Evolutionary conservation across 192 early-diverging fungal genomes (phyloP).

Genomic region (Backusella westeae): DNA sequence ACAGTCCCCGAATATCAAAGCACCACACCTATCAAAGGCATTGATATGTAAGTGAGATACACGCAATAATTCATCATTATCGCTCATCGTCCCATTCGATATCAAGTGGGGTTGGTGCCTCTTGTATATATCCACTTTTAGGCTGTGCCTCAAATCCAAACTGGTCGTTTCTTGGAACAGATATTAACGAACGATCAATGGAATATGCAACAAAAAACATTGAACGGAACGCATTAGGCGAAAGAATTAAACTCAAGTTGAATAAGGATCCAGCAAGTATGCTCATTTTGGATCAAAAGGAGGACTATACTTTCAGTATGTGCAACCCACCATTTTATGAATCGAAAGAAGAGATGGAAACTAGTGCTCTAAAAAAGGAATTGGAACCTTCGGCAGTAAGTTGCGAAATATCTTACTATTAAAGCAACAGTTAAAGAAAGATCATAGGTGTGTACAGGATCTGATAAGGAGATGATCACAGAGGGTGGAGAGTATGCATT

Average conservation of each 20-base stretch:
- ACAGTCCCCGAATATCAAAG: background rate
- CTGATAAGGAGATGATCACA: conserved; percentile 73
- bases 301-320: conserved; percentile 70
- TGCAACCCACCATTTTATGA: conserved; percentile 93
- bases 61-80: background rate
- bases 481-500: conserved; percentile 79
- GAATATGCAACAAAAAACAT: conserved; percentile 68
- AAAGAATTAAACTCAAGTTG: conserved; percentile 54
- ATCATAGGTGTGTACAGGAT: conserved; percentile 54
- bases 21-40: conserved; percentile 33
- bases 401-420: background rate
- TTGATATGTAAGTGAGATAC: conserved; percentile 57
- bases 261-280: conserved; percentile 36
- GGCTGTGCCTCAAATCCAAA: conserved; percentile 54
- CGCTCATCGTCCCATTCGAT: background rate
- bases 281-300: conserved; percentile 14
- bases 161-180: conserved; percentile 77
- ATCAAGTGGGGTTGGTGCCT: conserved; percentile 79
- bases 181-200: conserved; percentile 64
- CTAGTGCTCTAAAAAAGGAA: conserved; percentile 50
- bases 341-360: conserved; percentile 53
- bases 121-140: conserved; percentile 89
- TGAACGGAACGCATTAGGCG: conserved; percentile 52
- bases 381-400: conserved; percentile 47
- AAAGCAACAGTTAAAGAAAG: background rate